Percentiles rank a stretch among this genome's conserved stretches.
Conservation (phyloP, 805 yeast species). For the Maudiozyma serrabonitensis region DNA sequence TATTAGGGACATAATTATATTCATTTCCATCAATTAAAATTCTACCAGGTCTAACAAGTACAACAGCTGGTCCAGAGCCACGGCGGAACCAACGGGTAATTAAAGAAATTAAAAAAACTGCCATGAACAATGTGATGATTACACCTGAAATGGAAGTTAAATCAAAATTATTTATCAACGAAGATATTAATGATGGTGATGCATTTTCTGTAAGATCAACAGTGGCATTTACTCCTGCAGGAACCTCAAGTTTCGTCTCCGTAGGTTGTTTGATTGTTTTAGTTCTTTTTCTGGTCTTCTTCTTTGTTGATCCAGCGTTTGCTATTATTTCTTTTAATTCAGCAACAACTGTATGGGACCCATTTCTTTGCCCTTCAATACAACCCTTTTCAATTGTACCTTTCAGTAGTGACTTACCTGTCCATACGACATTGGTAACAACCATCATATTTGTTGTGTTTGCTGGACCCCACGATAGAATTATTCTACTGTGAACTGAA, state of each 20-base stretch:
- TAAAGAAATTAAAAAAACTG: conserved; percentile 6
- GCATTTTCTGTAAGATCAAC: not conserved
- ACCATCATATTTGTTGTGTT: conserved; percentile 46
- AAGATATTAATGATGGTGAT: not conserved
- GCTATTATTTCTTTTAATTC: conserved; percentile 30
- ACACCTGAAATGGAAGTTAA: conserved; percentile 15
- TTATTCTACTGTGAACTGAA: conserved; percentile 50
- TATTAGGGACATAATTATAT: conserved; percentile 33
- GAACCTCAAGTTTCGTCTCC: not conserved
- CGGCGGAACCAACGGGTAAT: conserved; percentile 6
- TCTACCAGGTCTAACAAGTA: conserved; percentile 20
- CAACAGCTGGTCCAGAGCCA: conserved; percentile 4
- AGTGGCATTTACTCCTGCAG: no score
- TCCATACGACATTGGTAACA: conserved; percentile 59
- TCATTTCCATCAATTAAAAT: conserved; percentile 30
- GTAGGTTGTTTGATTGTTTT: conserved; percentile 2
- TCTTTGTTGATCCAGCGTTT: conserved; percentile 10
- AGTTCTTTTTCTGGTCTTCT: conserved; percentile 5
- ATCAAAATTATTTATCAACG: conserved; percentile 10
- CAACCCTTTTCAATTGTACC: conserved; percentile 70
- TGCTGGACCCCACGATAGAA: conserved; percentile 55
- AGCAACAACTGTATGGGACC: conserved; percentile 37
- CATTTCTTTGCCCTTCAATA: conserved; percentile 62
- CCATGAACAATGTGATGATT: conserved; percentile 1
- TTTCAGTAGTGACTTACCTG: conserved; percentile 67